Evolutionary conservation across 2,329 filamentous ascomycete genomes (phyloP).

Genomic region (Fusarium virguliforme): DNA sequence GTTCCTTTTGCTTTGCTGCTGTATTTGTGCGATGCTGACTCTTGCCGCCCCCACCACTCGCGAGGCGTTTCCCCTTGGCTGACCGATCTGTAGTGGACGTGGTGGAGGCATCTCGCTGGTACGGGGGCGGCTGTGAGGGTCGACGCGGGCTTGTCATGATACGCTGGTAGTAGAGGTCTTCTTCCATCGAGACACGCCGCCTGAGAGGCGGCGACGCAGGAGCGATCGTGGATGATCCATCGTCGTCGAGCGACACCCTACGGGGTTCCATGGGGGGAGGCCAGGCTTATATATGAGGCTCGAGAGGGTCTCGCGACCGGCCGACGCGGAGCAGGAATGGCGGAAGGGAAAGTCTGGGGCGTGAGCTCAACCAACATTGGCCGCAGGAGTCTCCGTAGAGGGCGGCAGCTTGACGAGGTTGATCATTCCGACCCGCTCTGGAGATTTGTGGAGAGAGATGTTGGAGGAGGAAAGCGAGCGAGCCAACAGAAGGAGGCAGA

Average conservation of each 20-base stretch:
- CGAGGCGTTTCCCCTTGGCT: conserved; percentile 41
- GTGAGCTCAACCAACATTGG: conserved; percentile 50
- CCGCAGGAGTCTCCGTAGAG: conserved; percentile 56
- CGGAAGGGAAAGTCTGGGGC: conserved; percentile 46
- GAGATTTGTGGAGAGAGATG: conserved; percentile 53
- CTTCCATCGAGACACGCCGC: conserved; percentile 69
- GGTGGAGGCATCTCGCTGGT: conserved; percentile 55
- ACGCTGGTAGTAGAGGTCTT: conserved; percentile 69
- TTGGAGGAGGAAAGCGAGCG: conserved; percentile 44
- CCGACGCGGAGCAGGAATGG: conserved; percentile 44
- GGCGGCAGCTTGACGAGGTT: conserved; percentile 51
- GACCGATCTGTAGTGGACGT: conserved; percentile 37
- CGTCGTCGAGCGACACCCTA: conserved; percentile 51
- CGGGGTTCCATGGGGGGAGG: conserved; percentile 56
- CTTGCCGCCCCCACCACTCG: conserved; percentile 44
- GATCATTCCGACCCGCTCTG: conserved; percentile 59
- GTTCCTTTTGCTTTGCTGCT: conserved; percentile 59
- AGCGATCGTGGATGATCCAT: conserved; percentile 55
- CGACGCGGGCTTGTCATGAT: conserved; percentile 66
- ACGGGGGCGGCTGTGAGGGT: conserved; percentile 65
- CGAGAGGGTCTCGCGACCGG: conserved; percentile 43
- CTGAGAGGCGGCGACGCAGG: conserved; percentile 58
- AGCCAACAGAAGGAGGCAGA: conserved; percentile 47
- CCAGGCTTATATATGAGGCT: conserved; percentile 49
- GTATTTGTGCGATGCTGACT: conserved; percentile 24